Base-by-base conservation (phyloP, 192 early-diverging fungal genomes). In the Powellomyces hirtus region DNA sequence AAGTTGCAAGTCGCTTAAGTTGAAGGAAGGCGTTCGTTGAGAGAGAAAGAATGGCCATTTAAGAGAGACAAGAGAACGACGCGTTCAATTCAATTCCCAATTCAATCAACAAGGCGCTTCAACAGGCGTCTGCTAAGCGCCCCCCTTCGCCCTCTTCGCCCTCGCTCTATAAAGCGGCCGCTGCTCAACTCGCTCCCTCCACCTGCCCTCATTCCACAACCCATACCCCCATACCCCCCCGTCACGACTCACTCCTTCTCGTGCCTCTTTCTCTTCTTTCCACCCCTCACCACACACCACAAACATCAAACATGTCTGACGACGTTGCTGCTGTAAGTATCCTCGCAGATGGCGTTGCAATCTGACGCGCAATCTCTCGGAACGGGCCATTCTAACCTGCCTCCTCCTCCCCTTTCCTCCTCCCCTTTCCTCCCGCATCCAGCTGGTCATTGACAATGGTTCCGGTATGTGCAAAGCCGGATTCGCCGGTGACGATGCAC, bases 391-490 rank as follows among this genome's bases (percentile, higher is more conserved):
- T 49, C 16, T 5, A 16, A 2, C 46, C n/a, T 2, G n/a, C n/a
- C 46, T 49, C 46, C 46, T 18, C 60, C 34, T 62, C 8, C 16
- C 36, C 18, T 38, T 6, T 40, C 60, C 46, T 7, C 46, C 26
- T 20, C 37, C 30, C 20, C 18, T 65, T 27, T 57, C 18, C 60
- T 59, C 27, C 5, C 52, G 4, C 38, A 24, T 56, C 1, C 49
- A 79, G 75, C 72, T 82, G 44, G 85, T 88, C 42, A 87, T 87
- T 73, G 86, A 88, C 71, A 88, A 88, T 68, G 86, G 86, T 37
- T 88, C 86, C 68, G 86, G 86, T 63, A 88, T 88, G 86, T 88
- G 86, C 80, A 88, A 88, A 72, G 86, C 86, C 76, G 86, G 86
- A 69, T 88, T 85, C 60, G 86, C 85, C 71, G 86, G 86, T 69